Conservation (phyloP, 106 monocot genomes). For the Apostasia shenzhenica region DNA sequence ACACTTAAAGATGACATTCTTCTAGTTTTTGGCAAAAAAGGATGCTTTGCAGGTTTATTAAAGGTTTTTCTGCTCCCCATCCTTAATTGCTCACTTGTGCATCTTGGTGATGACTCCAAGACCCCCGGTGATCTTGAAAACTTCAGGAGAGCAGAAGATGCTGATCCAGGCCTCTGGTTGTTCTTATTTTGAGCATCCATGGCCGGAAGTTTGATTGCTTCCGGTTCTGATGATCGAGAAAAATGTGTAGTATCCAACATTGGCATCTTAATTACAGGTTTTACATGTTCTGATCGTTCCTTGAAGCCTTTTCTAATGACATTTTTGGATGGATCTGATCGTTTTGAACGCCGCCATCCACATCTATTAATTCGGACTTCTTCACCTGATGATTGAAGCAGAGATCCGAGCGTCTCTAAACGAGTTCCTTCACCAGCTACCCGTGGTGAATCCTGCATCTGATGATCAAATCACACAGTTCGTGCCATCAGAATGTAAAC, state of each 20-base stretch:
- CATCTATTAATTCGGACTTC: neutral
- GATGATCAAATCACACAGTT: neutral
- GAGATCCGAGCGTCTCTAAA: neutral
- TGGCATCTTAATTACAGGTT: neutral
- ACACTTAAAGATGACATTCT: no score
- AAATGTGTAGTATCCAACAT: neutral
- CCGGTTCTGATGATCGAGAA: neutral
- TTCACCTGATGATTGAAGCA: neutral
- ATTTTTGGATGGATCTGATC: constrained; percentile 10
- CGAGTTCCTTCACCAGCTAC: neutral
- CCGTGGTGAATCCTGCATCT: neutral
- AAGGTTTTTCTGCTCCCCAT: no score
- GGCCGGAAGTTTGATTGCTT: constrained; percentile 8
- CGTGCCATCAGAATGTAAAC: neutral
- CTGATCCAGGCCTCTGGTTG: neutral
- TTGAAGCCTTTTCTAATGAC: constrained; percentile 1
- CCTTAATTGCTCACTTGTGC: no score
- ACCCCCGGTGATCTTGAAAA: no score
- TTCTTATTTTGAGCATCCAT: neutral
- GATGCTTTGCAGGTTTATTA: no score
- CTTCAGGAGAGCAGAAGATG: no score
- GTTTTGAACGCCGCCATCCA: constrained; percentile 18
- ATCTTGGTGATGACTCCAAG: no score
- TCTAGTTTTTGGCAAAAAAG: no score
- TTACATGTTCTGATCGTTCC: neutral